phyloP scores from a whole-genome alignment of 2,329 filamentous ascomycete species.

The Fusarium fujikuroi region DNA sequence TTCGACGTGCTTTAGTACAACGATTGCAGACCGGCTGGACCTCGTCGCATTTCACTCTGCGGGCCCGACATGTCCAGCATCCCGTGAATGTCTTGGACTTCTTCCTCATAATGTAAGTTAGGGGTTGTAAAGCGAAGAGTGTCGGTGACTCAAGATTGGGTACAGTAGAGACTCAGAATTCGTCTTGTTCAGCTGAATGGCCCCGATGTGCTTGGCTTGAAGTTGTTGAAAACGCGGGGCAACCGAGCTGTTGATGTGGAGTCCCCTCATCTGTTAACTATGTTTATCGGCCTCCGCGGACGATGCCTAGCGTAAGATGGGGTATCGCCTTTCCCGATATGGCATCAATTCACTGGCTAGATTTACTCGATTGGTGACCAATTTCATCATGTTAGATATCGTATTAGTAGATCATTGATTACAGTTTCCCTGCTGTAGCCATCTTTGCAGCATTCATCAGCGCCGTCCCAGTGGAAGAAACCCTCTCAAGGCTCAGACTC shows the following conservation, averaged over 20 bases:
- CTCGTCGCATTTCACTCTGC: neutral
- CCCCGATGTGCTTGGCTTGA: no score
- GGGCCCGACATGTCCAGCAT: neutral
- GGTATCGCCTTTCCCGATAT: neutral
- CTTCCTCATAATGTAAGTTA: neutral
- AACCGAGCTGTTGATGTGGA: neutral
- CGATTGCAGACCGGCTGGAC: neutral
- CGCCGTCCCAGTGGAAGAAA: neutral
- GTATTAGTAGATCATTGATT: neutral
- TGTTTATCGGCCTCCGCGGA: neutral
- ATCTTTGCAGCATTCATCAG: neutral
- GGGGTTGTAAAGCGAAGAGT: rapidly evolving
- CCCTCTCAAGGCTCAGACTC: neutral
- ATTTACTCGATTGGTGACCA: neutral
- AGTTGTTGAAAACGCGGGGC: neutral
- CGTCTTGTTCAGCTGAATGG: no score
- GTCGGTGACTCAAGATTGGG: rapidly evolving
- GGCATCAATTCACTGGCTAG: rapidly evolving
- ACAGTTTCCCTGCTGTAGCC: neutral
- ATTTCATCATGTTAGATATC: neutral
- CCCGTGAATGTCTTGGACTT: neutral
- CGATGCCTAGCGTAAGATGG: neutral
- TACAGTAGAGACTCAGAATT: no score
- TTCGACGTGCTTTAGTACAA: neutral
- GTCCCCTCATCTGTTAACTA: neutral